Conservation (phyloP, 2,329 filamentous ascomycete genomes). For the Chaetomium olivaceum region DNA sequence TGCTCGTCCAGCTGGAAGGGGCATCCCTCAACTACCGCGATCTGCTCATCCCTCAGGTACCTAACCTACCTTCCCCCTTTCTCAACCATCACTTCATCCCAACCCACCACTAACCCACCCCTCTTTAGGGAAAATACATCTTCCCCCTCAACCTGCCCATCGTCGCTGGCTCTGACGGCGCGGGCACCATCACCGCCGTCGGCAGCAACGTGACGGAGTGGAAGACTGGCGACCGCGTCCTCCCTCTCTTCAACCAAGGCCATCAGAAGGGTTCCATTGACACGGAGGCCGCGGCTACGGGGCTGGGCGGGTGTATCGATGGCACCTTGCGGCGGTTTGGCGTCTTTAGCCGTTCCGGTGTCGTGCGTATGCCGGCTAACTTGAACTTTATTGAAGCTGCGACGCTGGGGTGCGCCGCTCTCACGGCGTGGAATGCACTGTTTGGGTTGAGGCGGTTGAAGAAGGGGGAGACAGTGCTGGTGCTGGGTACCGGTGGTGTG, state of each 20-base stretch:
- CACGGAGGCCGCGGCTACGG: slow-evolving; percentile 45
- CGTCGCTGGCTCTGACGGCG: slow-evolving; percentile 54
- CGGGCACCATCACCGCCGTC: slow-evolving; percentile 55
- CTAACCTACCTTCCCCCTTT: not conserved
- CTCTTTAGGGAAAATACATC: slow-evolving; percentile 46
- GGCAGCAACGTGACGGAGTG: slow-evolving; percentile 51
- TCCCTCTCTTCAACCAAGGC: slow-evolving; percentile 63
- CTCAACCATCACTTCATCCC: not conserved
- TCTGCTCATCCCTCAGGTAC: slow-evolving; percentile 48
- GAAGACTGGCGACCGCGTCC: slow-evolving; percentile 54
- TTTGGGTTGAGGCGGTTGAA: slow-evolving; percentile 56
- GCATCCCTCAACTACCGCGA: slow-evolving; percentile 59
- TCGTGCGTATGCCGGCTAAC: slow-evolving; percentile 62
- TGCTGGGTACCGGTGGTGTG: slow-evolving; percentile 71
- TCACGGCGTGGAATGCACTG: slow-evolving; percentile 68
- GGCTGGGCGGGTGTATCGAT: slow-evolving; percentile 67
- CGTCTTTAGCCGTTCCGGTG: slow-evolving; percentile 66
- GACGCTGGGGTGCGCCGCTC: slow-evolving; percentile 59
- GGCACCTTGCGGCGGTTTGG: slow-evolving; percentile 69
- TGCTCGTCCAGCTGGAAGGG: slow-evolving; percentile 65
- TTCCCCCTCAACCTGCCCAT: slow-evolving; percentile 47
- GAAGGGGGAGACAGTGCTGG: slow-evolving; percentile 61
- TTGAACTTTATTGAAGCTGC: slow-evolving; percentile 55
- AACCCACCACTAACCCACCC: slow-evolving; percentile 11
- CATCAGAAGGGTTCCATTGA: slow-evolving; percentile 50